Conservation (phyloP, 495 filamentous ascomycete genomes). For the Podospora bellae-mahoneyi region DNA sequence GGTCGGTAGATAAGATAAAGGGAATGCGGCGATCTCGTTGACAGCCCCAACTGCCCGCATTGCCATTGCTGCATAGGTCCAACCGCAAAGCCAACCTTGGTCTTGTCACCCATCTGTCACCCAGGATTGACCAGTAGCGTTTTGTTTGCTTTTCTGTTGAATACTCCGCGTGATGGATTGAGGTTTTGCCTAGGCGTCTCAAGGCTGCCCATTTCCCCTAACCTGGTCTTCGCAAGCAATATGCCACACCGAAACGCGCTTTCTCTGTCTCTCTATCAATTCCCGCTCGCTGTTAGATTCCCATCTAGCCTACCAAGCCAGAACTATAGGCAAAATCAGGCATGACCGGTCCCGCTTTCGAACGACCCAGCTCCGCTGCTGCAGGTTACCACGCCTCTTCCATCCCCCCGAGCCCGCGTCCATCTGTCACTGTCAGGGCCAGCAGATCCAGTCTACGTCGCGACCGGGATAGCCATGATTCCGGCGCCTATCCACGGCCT, state of each 20-base stretch:
- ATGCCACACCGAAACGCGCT: not conserved
- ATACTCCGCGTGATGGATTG: not conserved
- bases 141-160: not conserved
- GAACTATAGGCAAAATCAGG: not conserved
- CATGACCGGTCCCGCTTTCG: conserved; percentile 27
- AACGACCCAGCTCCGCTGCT: conserved; percentile 30
- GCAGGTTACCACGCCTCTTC: conserved; percentile 22
- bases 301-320: not conserved
- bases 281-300: not conserved
- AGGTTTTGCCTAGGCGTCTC: not conserved
- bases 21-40: not conserved
- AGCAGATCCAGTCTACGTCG: conserved; percentile 32
- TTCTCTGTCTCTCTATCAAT: not conserved
- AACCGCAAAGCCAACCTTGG: not conserved
- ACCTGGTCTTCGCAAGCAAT: not conserved
- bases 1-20: conserved; percentile 17
- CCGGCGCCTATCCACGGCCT: conserved; percentile 15
- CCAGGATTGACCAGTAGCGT: not conserved
- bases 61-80: not conserved
- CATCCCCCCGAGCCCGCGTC: conserved; percentile 29
- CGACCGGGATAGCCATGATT: conserved; percentile 28
- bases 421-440: conserved; percentile 28
- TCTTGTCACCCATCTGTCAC: not conserved
- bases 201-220: not conserved
- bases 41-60: not conserved